Percentiles rank a stretch among this genome's conserved stretches.
Evolutionary conservation across 768 basidiomycete species (phyloP).

Genomic region (Russula griseocarnosa): DNA sequence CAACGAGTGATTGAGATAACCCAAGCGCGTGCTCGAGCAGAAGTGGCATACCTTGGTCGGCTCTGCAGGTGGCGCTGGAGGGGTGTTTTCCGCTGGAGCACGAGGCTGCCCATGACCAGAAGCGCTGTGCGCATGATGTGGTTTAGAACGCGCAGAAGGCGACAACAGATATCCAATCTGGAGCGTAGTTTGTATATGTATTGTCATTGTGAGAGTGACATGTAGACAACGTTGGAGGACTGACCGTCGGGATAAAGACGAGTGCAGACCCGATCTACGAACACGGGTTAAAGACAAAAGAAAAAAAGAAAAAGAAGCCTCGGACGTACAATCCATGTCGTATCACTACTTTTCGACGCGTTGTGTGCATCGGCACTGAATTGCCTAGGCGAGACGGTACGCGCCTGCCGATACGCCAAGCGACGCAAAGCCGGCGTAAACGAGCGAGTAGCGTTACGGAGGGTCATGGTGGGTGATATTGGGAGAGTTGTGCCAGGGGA

Average conservation of each 20-base stretch:
- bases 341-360: slow-evolving; percentile 17
- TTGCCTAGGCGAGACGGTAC: slow-evolving; percentile 12
- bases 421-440: slow-evolving; percentile 17
- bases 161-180: slow-evolving; percentile 26
- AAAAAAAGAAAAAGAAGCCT: neutral
- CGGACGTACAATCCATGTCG: slow-evolving; percentile 23
- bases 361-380: slow-evolving; percentile 21
- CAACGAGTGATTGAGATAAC: neutral
- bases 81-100: slow-evolving; percentile 47
- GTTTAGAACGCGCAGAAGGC: slow-evolving; percentile 24
- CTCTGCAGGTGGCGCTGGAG: slow-evolving; percentile 1
- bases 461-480: slow-evolving; percentile 13
- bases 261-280: slow-evolving; percentile 24
- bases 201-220: slow-evolving; percentile 36
- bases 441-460: slow-evolving; percentile 15
- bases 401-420: slow-evolving; percentile 5
- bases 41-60: slow-evolving; percentile 9
- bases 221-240: slow-evolving; percentile 9
- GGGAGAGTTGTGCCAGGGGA: neutral
- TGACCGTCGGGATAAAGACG: slow-evolving; percentile 26
- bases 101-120: slow-evolving; percentile 53
- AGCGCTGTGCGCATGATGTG: slow-evolving; percentile 45
- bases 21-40: too few species aligned
- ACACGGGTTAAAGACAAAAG: neutral
- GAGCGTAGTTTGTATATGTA: neutral